These are phyloP conservation scores for Lantana camara DNA, from an alignment of 257 asterid genomes.

Conservation along the genomic window DNA sequence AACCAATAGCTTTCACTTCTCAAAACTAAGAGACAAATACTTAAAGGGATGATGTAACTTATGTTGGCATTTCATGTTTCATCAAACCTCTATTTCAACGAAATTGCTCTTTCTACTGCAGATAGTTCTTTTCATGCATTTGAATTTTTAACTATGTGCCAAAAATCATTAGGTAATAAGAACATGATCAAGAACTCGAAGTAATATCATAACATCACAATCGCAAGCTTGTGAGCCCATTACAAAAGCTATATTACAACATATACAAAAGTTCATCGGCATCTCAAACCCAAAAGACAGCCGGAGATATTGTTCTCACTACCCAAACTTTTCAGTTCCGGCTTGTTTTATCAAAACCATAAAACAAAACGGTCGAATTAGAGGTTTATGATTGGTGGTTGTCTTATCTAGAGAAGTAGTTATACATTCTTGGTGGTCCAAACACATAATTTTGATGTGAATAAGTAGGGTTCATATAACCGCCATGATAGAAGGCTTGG, in stretches of 20 bases:
- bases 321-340: neutral
- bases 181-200: neutral
- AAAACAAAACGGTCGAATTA: neutral
- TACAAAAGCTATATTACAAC: neutral
- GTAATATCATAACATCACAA: neutral
- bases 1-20: neutral
- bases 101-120: neutral
- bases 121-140: neutral
- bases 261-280: neutral
- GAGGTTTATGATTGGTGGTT: too few relatives aligned
- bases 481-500: conserved; percentile 22
- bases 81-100: neutral
- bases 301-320: neutral
- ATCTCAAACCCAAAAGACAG: neutral
- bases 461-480: conserved; percentile 20
- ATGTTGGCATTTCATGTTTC: neutral
- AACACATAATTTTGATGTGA: conserved; percentile 24
- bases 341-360: neutral
- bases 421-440: conserved; percentile 20
- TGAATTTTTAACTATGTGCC: neutral
- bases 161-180: neutral
- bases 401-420: conserved; percentile 26
- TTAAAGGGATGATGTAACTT: neutral
- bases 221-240: neutral
- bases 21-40: neutral